Base-by-base conservation (phyloP, 495 filamentous ascomycete species). In the Opeltia flavorubescens region DNA sequence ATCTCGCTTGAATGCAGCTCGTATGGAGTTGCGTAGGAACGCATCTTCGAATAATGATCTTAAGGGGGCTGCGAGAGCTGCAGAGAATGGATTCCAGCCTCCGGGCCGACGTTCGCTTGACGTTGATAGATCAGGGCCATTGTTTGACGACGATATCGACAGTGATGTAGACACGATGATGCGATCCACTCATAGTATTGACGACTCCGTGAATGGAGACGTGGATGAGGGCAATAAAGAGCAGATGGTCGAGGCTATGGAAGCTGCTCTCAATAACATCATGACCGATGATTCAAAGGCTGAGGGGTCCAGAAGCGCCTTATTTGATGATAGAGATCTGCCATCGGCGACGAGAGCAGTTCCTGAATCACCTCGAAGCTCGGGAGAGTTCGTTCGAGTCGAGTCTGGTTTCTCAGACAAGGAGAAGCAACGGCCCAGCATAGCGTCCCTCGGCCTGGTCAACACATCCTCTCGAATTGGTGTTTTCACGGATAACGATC, bases 221-320 rank as follows among this genome's bases (percentile, higher is more conserved):
- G 46, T 52, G 33, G 59, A 56, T 21, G 63, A 66, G 39, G 57
- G 60, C 27, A 66, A 58, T 23, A 65, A 77, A 50, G 69, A 62
- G 17, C 57, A 70, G 53, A 68, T 94, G 27, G 86, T 99, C 15
- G 78, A 94, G 63, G 91, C 86, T 0, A 88, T 99, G 83, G 87
- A 95, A 61, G 80, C 78, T 43, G 91, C 91, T 39, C 67, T 99
- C n/a, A 94, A 84, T 55, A 83, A 88, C 51, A 99, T 99, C 44
- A 84, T 99, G 61, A 87, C 86, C 48, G 78, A 86, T 46, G 73
- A 83, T 40, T 70, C 74, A 1, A 75, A 74, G 44, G 65, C 71
- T 1, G 81, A 86, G 47, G 81, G 83, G 40, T 54, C 78, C 27
- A 72, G 70, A 48, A 69, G 67, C 24, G 74, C 68, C 17, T 59